These are phyloP conservation scores for Stipa capillata DNA, from an alignment of 176 grass and related monocot species.

Conservation along the genomic window DNA sequence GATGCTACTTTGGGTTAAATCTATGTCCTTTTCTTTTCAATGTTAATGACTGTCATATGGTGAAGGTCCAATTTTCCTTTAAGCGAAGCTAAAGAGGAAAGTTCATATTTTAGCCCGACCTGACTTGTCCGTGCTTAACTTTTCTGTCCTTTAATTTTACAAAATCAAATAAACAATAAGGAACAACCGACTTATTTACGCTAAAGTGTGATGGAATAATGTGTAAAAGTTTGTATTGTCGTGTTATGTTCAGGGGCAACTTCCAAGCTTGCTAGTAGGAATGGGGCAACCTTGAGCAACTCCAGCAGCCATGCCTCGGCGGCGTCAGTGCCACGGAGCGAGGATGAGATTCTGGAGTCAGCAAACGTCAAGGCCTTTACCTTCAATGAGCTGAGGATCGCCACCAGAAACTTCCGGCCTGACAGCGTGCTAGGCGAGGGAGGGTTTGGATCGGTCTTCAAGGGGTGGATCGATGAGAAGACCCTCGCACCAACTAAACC, in stretches of 20 bases:
- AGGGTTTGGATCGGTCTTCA: conserved; percentile 66
- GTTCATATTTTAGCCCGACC: neutral
- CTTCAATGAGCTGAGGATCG: conserved; percentile 56
- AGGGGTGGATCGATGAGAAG: conserved; percentile 79
- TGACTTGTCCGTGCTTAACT: neutral
- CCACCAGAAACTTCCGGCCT: conserved; percentile 67
- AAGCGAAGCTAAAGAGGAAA: neutral
- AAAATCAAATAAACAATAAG: neutral
- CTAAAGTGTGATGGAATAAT: neutral
- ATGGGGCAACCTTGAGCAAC: conserved; percentile 21
- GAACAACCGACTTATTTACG: neutral
- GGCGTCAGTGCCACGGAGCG: conserved; percentile 29
- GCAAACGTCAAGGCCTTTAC: conserved; percentile 58
- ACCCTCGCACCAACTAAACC: conserved; percentile 43
- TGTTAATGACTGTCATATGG: conserved; percentile 14
- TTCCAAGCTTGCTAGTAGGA: conserved; percentile 31
- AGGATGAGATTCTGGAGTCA: conserved; percentile 62
- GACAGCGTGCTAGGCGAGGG: conserved; percentile 74
- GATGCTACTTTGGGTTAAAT: conserved; percentile 1
- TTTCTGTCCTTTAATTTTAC: neutral
- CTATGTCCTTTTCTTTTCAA: neutral
- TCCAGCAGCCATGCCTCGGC: conserved; percentile 38
- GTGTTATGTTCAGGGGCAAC: conserved; percentile 19
- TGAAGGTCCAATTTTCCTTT: neutral
- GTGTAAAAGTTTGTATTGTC: neutral